These are phyloP conservation scores for Talaromyces funiculosus DNA, from an alignment of 2,329 filamentous ascomycete species.

Conservation along the genomic window DNA sequence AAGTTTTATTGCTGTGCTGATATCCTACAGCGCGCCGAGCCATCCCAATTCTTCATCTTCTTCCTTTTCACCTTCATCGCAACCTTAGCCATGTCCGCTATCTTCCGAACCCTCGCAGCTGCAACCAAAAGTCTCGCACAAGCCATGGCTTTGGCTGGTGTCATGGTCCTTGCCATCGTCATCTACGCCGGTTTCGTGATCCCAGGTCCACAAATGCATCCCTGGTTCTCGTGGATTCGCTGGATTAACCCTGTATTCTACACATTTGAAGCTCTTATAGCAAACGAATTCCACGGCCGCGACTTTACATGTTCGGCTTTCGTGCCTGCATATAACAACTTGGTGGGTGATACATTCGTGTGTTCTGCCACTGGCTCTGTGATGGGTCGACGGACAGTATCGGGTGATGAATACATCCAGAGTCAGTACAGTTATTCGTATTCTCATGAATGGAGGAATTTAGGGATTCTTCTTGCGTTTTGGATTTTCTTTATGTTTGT, in stretches of 20 bases:
- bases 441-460: slow-evolving; percentile 60
- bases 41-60: slow-evolving; percentile 56
- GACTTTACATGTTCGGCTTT: slow-evolving; percentile 52
- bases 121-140: slow-evolving; percentile 57
- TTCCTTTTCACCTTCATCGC: slow-evolving; percentile 56
- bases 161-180: slow-evolving; percentile 52
- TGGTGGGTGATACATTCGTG: slow-evolving; percentile 39
- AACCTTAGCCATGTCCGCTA: slow-evolving; percentile 53
- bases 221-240: slow-evolving; percentile 63
- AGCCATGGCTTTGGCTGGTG: slow-evolving; percentile 54
- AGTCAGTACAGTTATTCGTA: slow-evolving; percentile 53
- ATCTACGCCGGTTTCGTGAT: slow-evolving; percentile 65
- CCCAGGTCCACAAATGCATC: slow-evolving; percentile 51
- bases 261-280: slow-evolving; percentile 56
- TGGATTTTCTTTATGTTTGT: slow-evolving; percentile 53
- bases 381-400: slow-evolving; percentile 52
- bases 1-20: slow-evolving; percentile 14
- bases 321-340: slow-evolving; percentile 41
- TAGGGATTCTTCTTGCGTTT: slow-evolving; percentile 62
- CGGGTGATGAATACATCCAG: slow-evolving; percentile 54
- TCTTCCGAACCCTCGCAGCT: slow-evolving; percentile 57
- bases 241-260: slow-evolving; percentile 63
- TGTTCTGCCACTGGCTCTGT: slow-evolving; percentile 53
- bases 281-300: slow-evolving; percentile 55
- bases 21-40: slow-evolving; percentile 24